Conservation (phyloP, 495 filamentous ascomycete species). For the Talaromyces wortmannii region DNA sequence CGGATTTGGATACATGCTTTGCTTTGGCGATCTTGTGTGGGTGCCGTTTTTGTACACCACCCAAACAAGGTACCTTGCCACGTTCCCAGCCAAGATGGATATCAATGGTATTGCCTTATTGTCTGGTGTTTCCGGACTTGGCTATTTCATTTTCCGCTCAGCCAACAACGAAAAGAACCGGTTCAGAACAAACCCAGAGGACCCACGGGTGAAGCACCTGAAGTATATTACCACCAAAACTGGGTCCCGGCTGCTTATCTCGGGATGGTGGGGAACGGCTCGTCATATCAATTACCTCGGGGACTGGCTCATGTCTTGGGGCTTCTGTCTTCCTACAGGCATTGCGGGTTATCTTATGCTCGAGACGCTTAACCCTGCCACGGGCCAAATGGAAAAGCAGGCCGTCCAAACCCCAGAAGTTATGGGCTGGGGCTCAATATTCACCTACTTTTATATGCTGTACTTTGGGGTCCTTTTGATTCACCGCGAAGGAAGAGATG, state of each 20-base stretch:
- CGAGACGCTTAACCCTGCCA: constrained; percentile 34
- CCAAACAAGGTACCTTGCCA: constrained; percentile 81
- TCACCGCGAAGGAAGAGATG: constrained; percentile 87
- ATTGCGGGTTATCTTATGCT: constrained; percentile 68
- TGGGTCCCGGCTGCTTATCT: constrained; percentile 72
- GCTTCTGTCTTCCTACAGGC: constrained; percentile 85
- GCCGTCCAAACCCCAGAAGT: constrained; percentile 62
- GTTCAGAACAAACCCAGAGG: constrained; percentile 83
- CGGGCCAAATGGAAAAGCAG: constrained; percentile 47
- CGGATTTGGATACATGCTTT: constrained; percentile 95
- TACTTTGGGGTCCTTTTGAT: constrained; percentile 89
- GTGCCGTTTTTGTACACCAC: constrained; percentile 84
- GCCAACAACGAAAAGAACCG: constrained; percentile 92
- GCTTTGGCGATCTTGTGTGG: constrained; percentile 92
- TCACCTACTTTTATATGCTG: constrained; percentile 93
- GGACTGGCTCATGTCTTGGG: constrained; percentile 92
- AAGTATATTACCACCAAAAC: constrained; percentile 81
- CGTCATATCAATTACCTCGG: constrained; percentile 98
- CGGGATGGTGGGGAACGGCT: constrained; percentile 92
- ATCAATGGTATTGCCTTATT: constrained; percentile 53
- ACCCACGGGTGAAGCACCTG: constrained; percentile 73
- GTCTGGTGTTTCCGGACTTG: constrained; percentile 55
- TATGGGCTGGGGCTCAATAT: constrained; percentile 71
- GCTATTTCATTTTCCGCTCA: constrained; percentile 85
- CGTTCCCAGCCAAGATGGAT: constrained; percentile 74